phyloP scores from a whole-genome alignment of 129 eudicot species.

The Rutidosis leptorrhynchoides region DNA sequence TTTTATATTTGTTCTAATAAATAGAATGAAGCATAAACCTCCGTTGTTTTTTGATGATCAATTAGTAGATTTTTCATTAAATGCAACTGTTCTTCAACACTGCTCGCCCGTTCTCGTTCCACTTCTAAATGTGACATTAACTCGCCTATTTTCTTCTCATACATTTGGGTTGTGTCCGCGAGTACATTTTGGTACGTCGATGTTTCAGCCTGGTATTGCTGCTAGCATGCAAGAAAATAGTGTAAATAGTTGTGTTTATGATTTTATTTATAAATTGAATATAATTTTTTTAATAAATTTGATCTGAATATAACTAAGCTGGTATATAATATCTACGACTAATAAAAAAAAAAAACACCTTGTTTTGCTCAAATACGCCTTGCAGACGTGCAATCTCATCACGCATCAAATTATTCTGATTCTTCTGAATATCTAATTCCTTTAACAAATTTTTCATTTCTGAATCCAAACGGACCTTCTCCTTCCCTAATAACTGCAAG shows the following conservation, averaged over 20 bases:
- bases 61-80: slow-evolving; percentile 50
- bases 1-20: background rate
- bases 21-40: slow-evolving; percentile 43
- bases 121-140: slow-evolving; percentile 62
- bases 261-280: background rate
- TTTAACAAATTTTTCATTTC: slow-evolving; percentile 47
- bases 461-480: slow-evolving; percentile 49
- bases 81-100: slow-evolving; percentile 53
- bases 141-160: slow-evolving; percentile 74
- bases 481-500: slow-evolving; percentile 71
- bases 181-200: slow-evolving; percentile 71
- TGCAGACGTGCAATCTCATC: slow-evolving; percentile 58
- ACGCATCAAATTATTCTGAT: slow-evolving; percentile 50
- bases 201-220: slow-evolving; percentile 73
- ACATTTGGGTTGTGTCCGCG: slow-evolving; percentile 88
- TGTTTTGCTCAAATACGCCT: slow-evolving; percentile 42
- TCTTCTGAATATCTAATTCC: slow-evolving; percentile 57
- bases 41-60: slow-evolving; percentile 50
- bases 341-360: slow-evolving; percentile 38
- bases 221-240: slow-evolving; percentile 48
- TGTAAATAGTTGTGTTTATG: slow-evolving; percentile 25
- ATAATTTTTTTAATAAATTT: background rate
- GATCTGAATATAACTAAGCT: background rate
- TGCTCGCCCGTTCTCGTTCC: slow-evolving; percentile 37
- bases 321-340: background rate